Base-by-base conservation (phyloP, 1,284 basidiomycete species). In the Boletellus deceptivus region DNA sequence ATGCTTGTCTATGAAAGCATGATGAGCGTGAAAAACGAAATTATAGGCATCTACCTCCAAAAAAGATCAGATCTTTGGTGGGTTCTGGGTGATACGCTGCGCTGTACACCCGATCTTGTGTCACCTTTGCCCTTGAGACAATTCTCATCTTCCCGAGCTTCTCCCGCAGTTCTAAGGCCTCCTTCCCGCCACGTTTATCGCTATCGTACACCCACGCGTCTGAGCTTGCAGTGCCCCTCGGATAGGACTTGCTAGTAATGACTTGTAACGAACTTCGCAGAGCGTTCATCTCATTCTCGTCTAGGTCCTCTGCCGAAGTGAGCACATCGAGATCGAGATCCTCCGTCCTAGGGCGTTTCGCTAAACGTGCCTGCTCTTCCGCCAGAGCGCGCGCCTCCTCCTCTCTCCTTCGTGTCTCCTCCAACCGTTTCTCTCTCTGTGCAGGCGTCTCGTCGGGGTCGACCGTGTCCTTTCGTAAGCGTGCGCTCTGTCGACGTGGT, bases 11-110 rank as follows among this genome's bases (percentile, higher is more conserved):
- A 46, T 17, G 16, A 38, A 43, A 14, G 22, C 24, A 41, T 58
- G 46, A 54, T 16, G 37, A 48, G 29, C 46, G 22, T 33, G 14
- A 27, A 44, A 51, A 41, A 34, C 18, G n/a, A 45, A 37, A 50
- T 0, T 35, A n/a, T 18, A 48, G 17, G 27, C 7, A 50, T 57
- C 52, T 55, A 84, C 86, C 86, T 63, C 89, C 88, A 62, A 90
- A 87, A 63, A 90, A 88, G 17, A 91, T 76, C 6, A 91, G 66
- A 65, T 91, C 89, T 60, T 90, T 91, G 8, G 83, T 80, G n/a
- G 75, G 72, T 57, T 91, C 89, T 3, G 89, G 86, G 63, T 91
- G 89, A 64, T 86, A 91, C 16, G 79, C 80, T 20, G 84, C 80
- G 55, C 83, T 84, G 56, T 91, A 91, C 2, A 91, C 63, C 24